Evolutionary conservation across 2,329 filamentous ascomycete species (phyloP).

Genomic region (Akanthomyces muscarius): DNA sequence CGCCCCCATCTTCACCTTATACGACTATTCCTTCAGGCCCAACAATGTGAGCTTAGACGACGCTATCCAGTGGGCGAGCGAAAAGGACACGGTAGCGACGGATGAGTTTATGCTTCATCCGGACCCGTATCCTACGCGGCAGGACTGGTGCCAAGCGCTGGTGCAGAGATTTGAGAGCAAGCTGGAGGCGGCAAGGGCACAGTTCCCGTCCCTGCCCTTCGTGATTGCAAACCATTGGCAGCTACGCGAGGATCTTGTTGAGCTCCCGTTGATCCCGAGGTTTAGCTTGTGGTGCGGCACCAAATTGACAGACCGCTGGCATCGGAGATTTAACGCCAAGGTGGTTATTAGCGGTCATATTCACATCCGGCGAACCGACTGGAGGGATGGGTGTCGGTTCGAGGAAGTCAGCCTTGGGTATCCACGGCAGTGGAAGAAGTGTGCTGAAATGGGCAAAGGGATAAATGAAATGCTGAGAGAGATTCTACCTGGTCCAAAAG

Average conservation of each 20-base stretch:
- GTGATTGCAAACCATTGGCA: conserved; percentile 38
- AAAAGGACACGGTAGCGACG: conserved; percentile 32
- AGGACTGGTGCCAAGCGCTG: conserved; percentile 32
- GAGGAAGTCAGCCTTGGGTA: conserved; percentile 37
- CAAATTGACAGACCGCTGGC: conserved; percentile 33
- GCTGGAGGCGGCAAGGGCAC: conserved; percentile 25
- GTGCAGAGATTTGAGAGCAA: conserved; percentile 26
- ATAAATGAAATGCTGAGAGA: conserved; percentile 34
- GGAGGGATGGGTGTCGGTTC: conserved; percentile 34
- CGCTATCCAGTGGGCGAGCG: conserved; percentile 38
- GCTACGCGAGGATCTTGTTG: conserved; percentile 33
- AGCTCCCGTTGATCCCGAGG: conserved; percentile 32
- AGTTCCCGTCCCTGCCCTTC: conserved; percentile 23
- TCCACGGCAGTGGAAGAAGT: conserved; percentile 34
- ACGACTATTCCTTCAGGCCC: conserved; percentile 57
- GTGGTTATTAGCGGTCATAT: conserved; percentile 36
- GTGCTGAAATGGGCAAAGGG: conserved; percentile 26
- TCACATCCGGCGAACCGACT: conserved; percentile 37
- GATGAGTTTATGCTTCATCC: conserved; percentile 36
- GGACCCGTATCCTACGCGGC: conserved; percentile 31
- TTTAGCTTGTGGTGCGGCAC: conserved; percentile 39
- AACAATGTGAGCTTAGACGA: conserved; percentile 40
- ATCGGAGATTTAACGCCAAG: conserved; percentile 31
- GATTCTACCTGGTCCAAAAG: conserved; percentile 22
- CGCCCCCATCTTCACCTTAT: conserved; percentile 55